These are phyloP conservation scores for Xylaria multiplex DNA, from an alignment of 2,329 filamentous ascomycete genomes.

Conservation along the genomic window DNA sequence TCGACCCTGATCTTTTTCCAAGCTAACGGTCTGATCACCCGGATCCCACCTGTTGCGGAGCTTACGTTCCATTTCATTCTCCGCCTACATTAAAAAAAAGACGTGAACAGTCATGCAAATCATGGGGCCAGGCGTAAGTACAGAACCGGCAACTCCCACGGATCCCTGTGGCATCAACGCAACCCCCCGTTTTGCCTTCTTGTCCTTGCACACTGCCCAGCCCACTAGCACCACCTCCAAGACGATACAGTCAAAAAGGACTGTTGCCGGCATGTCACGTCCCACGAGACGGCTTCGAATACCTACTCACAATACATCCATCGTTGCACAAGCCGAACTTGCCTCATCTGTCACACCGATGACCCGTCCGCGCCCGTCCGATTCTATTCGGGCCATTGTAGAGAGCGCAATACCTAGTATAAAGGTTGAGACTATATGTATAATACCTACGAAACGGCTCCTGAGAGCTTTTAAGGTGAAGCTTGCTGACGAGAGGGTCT, in stretches of 20 bases:
- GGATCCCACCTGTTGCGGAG: conserved; percentile 25
- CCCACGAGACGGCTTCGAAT: conserved; percentile 44
- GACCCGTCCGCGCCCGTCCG: conserved; percentile 48
- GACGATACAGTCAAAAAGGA: conserved; percentile 43
- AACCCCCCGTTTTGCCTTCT: conserved; percentile 40
- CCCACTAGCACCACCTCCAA: conserved; percentile 36
- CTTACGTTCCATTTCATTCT: conserved; percentile 31
- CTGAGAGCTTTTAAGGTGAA: conserved; percentile 57
- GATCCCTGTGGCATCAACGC: conserved; percentile 42
- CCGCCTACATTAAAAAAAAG: conserved; percentile 26
- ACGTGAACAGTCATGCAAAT: conserved; percentile 37
- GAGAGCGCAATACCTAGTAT: conserved; percentile 48
- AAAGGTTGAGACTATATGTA: conserved; percentile 49
- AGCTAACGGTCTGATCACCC: conserved; percentile 19
- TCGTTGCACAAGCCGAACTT: conserved; percentile 43
- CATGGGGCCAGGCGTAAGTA: conserved; percentile 41
- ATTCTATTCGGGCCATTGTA: conserved; percentile 52
- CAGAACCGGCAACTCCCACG: conserved; percentile 41
- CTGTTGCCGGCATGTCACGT: conserved; percentile 42
- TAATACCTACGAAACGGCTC: conserved; percentile 51
- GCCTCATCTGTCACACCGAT: conserved; percentile 48
- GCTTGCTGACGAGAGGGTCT: conserved; percentile 53
- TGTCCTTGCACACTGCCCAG: conserved; percentile 41
- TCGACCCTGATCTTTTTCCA: conserved; percentile 14
- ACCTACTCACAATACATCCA: conserved; percentile 43